These are phyloP conservation scores for Paecilomyces fulvus DNA, from an alignment of 2,329 filamentous ascomycete species.

Conservation along the genomic window DNA sequence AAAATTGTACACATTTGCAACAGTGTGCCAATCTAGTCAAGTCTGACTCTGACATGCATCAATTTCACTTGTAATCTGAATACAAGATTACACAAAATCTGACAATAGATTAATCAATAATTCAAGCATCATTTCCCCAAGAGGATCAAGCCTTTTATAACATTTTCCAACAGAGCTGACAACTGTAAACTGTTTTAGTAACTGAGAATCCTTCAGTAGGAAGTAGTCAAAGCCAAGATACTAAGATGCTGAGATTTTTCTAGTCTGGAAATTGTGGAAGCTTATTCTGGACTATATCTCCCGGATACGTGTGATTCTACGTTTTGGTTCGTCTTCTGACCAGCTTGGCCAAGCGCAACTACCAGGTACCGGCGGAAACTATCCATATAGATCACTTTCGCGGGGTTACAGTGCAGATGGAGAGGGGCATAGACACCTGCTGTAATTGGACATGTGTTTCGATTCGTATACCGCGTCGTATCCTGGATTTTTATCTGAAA, in stretches of 20 bases:
- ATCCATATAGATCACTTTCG: constrained; percentile 1
- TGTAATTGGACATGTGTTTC: not conserved
- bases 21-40: no score
- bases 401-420: not conserved
- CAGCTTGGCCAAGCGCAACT: not conserved
- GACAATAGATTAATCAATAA: no score
- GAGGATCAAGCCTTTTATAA: not conserved
- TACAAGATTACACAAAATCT: no score
- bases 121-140: no score
- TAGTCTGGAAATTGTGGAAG: not conserved
- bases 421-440: not conserved
- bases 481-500: not conserved
- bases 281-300: not conserved
- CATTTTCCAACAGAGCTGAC: not conserved
- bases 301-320: not conserved
- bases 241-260: not conserved
- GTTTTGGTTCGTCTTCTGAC: not conserved
- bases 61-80: no score
- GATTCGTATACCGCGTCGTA: not conserved
- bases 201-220: not conserved
- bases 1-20: no score
- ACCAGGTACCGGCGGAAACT: not conserved
- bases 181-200: not conserved
- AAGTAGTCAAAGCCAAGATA: not conserved
- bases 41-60: no score